Percentiles rank a stretch among this genome's conserved stretches.
phyloP scores from a whole-genome alignment of 352 stramenopile species.

The Globisporangium uncinulatum region DNA sequence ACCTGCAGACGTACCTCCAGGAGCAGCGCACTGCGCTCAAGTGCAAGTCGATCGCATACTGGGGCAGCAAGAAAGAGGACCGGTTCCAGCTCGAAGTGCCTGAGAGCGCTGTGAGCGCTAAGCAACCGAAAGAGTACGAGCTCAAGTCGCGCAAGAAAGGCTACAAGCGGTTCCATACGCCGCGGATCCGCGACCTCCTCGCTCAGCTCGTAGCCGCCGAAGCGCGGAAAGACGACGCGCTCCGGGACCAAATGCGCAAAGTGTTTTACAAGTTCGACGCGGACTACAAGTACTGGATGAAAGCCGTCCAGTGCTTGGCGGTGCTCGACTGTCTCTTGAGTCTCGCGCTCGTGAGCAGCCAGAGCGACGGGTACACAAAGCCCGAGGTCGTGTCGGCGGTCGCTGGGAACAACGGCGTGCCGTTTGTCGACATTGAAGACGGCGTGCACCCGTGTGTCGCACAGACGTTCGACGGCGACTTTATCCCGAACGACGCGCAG shows the following conservation, averaged over 20 bases:
- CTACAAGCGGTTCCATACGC: conserved; percentile 90
- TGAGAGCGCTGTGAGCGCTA: conserved; percentile 57
- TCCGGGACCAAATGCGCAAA: conserved; percentile 86
- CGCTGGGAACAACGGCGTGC: conserved; percentile 32
- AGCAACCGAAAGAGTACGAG: conserved; percentile 93
- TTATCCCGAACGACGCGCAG: conserved; percentile 96
- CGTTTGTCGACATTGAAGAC: conserved; percentile 90
- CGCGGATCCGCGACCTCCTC: conserved; percentile 78
- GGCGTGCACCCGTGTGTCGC: conserved; percentile 95
- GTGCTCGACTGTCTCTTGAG: conserved; percentile 95
- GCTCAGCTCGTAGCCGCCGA: conserved; percentile 72
- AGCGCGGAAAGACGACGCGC: conserved; percentile 65
- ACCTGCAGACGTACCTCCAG: conserved; percentile 91
- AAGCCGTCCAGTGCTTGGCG: conserved; percentile 88
- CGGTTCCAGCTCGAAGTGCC: conserved; percentile 92
- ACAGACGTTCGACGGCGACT: conserved; percentile 80
- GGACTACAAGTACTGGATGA: conserved; percentile 91
- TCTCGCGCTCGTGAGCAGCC: conserved; percentile 90
- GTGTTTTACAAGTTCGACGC: conserved; percentile 98
- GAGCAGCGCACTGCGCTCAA: conserved; percentile 68
- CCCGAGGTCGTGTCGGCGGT: conserved; percentile 84
- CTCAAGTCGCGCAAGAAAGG: conserved; percentile 93
- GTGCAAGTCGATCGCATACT: conserved; percentile 90
- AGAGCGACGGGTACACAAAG: conserved; percentile 91
- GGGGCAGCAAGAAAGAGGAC: conserved; percentile 93